Conservation (phyloP, 495 filamentous ascomycete species). For the Hyphodiscus hymeniophilus region DNA sequence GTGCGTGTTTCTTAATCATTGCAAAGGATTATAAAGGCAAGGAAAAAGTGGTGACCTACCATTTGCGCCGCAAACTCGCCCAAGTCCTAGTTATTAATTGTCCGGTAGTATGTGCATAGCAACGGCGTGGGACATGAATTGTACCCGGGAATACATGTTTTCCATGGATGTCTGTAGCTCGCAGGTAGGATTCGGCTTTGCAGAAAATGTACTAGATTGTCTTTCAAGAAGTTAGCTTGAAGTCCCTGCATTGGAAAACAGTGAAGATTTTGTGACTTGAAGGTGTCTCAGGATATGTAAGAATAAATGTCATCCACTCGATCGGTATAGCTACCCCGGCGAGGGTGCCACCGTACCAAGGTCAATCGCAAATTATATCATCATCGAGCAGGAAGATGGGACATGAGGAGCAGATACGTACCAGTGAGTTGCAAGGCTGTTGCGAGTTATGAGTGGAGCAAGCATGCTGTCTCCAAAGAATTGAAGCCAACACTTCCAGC, state of each 20-base stretch:
- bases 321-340: slow-evolving; percentile 75
- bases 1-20: slow-evolving; percentile 70
- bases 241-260: background rate
- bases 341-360: slow-evolving; percentile 66
- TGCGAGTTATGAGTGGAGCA: no score
- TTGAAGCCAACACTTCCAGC: no score
- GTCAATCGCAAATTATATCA: slow-evolving; percentile 99
- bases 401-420: background rate
- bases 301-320: slow-evolving; percentile 76
- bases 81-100: slow-evolving; percentile 1
- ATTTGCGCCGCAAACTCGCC: background rate
- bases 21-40: slow-evolving; percentile 28
- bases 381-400: slow-evolving; percentile 47
- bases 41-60: slow-evolving; percentile 2
- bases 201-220: slow-evolving; percentile 22
- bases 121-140: background rate
- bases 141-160: no score
- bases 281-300: slow-evolving; percentile 87
- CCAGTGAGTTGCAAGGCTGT: background rate
- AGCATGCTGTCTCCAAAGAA: no score
- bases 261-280: slow-evolving; percentile 6
- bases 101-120: background rate
- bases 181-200: no score
- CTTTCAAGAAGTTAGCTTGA: slow-evolving; percentile 18
- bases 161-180: no score